Conservation (phyloP, 1,284 basidiomycete species). For the Ceratobasidium sp. region DNA sequence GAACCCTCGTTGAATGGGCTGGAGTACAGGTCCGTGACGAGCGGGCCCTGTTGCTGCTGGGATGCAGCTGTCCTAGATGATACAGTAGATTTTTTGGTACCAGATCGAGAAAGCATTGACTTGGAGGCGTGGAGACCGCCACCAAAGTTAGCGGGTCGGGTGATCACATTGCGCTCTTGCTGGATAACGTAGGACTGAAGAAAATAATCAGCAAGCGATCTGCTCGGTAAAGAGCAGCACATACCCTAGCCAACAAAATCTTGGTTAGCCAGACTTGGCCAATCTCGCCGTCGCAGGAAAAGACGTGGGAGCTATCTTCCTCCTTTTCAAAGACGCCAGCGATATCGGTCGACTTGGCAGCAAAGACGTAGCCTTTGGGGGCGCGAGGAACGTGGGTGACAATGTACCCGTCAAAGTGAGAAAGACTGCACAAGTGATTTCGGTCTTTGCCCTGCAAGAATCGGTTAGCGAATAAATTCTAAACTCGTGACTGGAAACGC, state of each 20-base stretch:
- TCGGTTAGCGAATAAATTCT: slow-evolving; percentile 4
- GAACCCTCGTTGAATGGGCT: slow-evolving; percentile 39
- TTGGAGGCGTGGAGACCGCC: slow-evolving; percentile 14
- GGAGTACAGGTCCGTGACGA: slow-evolving; percentile 10
- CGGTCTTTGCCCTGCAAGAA: slow-evolving; percentile 77
- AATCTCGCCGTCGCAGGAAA: slow-evolving; percentile 74
- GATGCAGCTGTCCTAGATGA: slow-evolving; percentile 23
- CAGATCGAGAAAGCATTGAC: slow-evolving; percentile 30
- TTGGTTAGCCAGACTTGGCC: slow-evolving; percentile 74
- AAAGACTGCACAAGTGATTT: slow-evolving; percentile 75
- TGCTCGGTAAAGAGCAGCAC: slow-evolving; percentile 47
- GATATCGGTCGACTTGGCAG: slow-evolving; percentile 86
- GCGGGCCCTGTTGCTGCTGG: slow-evolving; percentile 1
- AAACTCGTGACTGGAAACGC: slow-evolving; percentile 44
- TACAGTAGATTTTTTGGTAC: slow-evolving; percentile 36
- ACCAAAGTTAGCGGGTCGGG: slow-evolving; percentile 45
- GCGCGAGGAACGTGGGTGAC: slow-evolving; percentile 74
- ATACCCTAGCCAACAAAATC: slow-evolving; percentile 76
- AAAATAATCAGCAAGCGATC: too few relatives aligned
- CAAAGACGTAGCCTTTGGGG: slow-evolving; percentile 80
- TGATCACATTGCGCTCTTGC: slow-evolving; percentile 75
- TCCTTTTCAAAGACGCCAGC: slow-evolving; percentile 83
- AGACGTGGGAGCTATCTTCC: slow-evolving; percentile 82
- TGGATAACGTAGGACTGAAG: slow-evolving; percentile 76
- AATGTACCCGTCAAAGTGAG: slow-evolving; percentile 84